These are phyloP conservation scores for Fraxinus cuspidata DNA, from an alignment of 257 asterid genomes.

Conservation along the genomic window DNA sequence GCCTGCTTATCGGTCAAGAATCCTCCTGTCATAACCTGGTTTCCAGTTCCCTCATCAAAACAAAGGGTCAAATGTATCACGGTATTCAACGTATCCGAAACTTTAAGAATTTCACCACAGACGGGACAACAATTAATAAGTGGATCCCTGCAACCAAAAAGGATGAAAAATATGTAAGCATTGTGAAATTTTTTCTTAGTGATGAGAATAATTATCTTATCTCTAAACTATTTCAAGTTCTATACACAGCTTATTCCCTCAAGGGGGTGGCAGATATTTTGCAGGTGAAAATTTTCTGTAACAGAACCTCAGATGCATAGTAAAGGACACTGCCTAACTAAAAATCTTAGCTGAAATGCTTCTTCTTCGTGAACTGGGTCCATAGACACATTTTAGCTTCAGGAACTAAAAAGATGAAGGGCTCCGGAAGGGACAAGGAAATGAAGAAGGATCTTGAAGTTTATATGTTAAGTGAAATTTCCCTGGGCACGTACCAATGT, in stretches of 20 bases:
- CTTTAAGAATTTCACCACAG: conserved; percentile 84
- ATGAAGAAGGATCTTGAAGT: no score
- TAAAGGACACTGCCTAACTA: conserved; percentile 6
- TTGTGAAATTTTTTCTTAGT: background rate
- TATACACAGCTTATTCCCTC: background rate
- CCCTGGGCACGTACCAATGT: no score
- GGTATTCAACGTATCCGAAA: conserved; percentile 71
- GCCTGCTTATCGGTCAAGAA: conserved; percentile 98
- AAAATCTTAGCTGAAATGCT: background rate
- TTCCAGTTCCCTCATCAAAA: conserved; percentile 98
- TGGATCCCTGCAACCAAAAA: conserved; percentile 66
- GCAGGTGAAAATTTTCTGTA: background rate
- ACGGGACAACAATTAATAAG: conserved; percentile 95
- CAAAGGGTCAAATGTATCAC: conserved; percentile 92
- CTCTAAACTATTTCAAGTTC: conserved; percentile 1
- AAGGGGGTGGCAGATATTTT: background rate
- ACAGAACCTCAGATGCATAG: conserved; percentile 3
- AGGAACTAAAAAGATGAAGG: no score
- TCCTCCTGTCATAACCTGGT: conserved; percentile 95
- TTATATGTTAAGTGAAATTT: background rate
- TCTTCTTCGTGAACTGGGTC: no score
- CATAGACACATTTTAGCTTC: no score
- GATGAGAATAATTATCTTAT: conserved; percentile 3
- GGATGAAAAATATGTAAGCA: conserved; percentile 16
- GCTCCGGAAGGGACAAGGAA: no score